phyloP scores from a whole-genome alignment of 176 grass and related monocot genomes.

The Bromus sterilis region DNA sequence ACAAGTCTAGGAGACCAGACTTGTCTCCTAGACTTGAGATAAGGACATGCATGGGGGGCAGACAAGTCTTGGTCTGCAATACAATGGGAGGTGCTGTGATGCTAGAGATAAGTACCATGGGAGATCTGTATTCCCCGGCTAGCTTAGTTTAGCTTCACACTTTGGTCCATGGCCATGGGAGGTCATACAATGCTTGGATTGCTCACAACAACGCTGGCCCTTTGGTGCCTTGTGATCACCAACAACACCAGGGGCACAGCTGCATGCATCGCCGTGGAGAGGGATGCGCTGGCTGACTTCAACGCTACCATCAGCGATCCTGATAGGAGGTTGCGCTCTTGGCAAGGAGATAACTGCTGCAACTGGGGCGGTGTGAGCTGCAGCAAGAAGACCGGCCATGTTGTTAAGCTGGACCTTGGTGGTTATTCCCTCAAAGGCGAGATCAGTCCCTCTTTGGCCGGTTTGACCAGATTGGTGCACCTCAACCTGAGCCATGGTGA shows the following conservation, averaged over 20 bases:
- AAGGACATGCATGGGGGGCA: no score
- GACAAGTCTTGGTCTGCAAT: no score
- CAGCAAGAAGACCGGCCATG: conserved; percentile 26
- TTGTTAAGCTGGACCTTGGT: conserved; percentile 25
- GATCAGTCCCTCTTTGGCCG: conserved; percentile 22
- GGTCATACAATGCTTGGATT: not conserved
- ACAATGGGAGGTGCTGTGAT: no score
- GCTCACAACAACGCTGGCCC: not conserved
- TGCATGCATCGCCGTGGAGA: not conserved
- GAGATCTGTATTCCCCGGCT: not conserved
- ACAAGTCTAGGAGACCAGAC: no score
- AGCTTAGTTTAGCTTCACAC: not conserved
- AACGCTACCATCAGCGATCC: conserved; percentile 1
- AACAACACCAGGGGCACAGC: not conserved
- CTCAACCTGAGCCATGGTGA: conserved; percentile 22
- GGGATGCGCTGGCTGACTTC: not conserved
- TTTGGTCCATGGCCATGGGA: not conserved
- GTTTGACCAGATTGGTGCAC: conserved; percentile 10
- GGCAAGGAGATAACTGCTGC: conserved; percentile 37
- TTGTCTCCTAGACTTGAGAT: no score
- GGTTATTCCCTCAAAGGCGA: not conserved
- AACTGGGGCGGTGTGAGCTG: conserved; percentile 34
- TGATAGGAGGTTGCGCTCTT: conserved; percentile 4
- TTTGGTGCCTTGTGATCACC: not conserved
- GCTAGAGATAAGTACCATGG: not conserved